These are phyloP conservation scores for Pezicula neosporulosa DNA, from an alignment of 2,329 filamentous ascomycete species.

Conservation along the genomic window DNA sequence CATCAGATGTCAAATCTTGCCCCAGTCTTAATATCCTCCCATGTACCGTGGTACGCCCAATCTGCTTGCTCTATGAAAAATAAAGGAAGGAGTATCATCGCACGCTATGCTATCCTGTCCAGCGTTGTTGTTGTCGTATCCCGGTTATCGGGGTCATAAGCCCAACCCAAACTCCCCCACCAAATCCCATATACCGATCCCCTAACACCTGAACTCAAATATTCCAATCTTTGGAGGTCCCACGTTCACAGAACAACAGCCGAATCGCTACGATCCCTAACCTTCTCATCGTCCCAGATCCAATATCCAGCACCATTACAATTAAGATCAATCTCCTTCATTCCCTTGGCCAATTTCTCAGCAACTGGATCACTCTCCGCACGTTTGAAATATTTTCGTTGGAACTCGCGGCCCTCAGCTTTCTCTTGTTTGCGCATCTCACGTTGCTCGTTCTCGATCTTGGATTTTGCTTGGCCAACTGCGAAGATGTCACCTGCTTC, in stretches of 20 bases:
- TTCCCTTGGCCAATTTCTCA: conserved; percentile 34
- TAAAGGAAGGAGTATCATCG: no score
- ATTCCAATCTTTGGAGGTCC: no score
- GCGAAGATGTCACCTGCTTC: conserved; percentile 77
- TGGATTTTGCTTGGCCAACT: conserved; percentile 74
- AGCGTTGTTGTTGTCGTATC: no score
- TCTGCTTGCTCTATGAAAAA: background rate
- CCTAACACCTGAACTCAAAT: no score
- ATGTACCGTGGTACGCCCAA: background rate
- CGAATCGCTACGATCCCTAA: background rate
- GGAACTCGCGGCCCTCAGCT: conserved; percentile 70
- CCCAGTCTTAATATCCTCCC: background rate
- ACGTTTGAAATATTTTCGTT: conserved; percentile 74
- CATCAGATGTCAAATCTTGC: background rate
- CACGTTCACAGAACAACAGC: background rate
- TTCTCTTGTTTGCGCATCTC: conserved; percentile 71
- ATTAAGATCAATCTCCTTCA: conserved; percentile 16
- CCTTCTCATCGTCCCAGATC: conserved; percentile 24
- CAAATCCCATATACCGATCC: background rate
- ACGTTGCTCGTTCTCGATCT: conserved; percentile 87
- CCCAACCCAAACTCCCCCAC: background rate
- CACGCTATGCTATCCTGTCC: no score
- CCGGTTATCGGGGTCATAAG: no score
- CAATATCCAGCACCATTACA: conserved; percentile 10
- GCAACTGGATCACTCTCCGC: conserved; percentile 41